Conservation (phyloP, 495 filamentous ascomycete species). For the Apiosordaria backusii region DNA sequence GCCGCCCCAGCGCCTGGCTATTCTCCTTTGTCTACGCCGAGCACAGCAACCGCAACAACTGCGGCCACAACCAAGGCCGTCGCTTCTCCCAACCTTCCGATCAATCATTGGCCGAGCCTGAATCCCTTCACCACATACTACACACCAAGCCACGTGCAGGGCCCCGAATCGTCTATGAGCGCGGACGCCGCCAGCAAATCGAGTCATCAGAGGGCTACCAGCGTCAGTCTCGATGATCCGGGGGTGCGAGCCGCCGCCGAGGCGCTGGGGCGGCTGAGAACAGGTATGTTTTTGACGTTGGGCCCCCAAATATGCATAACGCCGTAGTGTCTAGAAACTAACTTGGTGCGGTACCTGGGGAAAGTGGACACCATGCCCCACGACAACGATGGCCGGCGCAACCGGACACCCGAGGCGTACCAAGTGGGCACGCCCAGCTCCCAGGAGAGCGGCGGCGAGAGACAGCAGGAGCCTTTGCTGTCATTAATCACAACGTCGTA, state of each 20-base stretch:
- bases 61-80: slow-evolving; percentile 26
- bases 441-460: slow-evolving; percentile 1
- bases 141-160: slow-evolving; percentile 38
- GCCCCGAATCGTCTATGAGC: slow-evolving; percentile 32
- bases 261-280: slow-evolving; percentile 76
- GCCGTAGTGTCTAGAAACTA: neutral
- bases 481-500: slow-evolving; percentile 76
- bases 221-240: slow-evolving; percentile 76
- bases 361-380: slow-evolving; percentile 12
- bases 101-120: slow-evolving; percentile 48
- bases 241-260: slow-evolving; percentile 79
- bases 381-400: slow-evolving; percentile 4
- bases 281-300: slow-evolving; percentile 53
- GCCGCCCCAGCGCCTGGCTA: neutral
- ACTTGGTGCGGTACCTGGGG: neutral
- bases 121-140: slow-evolving; percentile 56
- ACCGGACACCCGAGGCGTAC: slow-evolving; percentile 12
- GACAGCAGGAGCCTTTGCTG: slow-evolving; percentile 66
- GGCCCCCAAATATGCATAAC: no score
- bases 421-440: slow-evolving; percentile 22
- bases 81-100: slow-evolving; percentile 18
- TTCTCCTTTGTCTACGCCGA: neutral
- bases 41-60: neutral
- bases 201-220: slow-evolving; percentile 42
- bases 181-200: slow-evolving; percentile 33